Conservation (phyloP, 2,329 filamentous ascomycete species). For the Sphaceloma murrayae region DNA sequence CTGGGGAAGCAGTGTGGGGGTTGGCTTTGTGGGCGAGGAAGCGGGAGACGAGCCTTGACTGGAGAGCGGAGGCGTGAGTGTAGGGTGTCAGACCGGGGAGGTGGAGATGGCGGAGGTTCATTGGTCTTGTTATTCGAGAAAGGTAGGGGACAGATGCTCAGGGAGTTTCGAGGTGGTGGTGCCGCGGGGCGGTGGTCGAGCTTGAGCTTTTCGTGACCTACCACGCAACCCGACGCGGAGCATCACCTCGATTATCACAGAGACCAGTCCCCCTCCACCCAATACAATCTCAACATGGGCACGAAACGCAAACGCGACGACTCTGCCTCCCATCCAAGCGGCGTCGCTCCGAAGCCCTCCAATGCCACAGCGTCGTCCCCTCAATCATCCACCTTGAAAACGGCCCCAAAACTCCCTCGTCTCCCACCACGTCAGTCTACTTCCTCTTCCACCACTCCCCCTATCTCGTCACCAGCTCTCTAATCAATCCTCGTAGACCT, state of each 20-base stretch:
- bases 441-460: neutral
- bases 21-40: slow-evolving; percentile 54
- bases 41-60: slow-evolving; percentile 46
- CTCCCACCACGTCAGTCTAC: slow-evolving; percentile 22
- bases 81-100: slow-evolving; percentile 48
- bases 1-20: slow-evolving; percentile 34
- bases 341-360: too few species aligned
- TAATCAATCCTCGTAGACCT: slow-evolving; percentile 31
- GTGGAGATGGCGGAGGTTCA: slow-evolving; percentile 53
- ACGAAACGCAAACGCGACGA: neutral
- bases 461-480: neutral
- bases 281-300: neutral
- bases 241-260: too few species aligned
- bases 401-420: slow-evolving; percentile 20
- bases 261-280: too few species aligned
- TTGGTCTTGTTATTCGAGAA: slow-evolving; percentile 21
- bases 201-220: too few species aligned
- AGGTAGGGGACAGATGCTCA: neutral
- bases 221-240: too few species aligned
- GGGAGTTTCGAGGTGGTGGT: neutral
- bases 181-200: neutral
- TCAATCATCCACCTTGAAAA: neutral
- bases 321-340: too few species aligned
- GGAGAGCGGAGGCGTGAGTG: slow-evolving; percentile 44
- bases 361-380: too few species aligned